These are phyloP conservation scores for Desmodesmus armatus DNA, from an alignment of 139 green algal genomes.

Conservation along the genomic window DNA sequence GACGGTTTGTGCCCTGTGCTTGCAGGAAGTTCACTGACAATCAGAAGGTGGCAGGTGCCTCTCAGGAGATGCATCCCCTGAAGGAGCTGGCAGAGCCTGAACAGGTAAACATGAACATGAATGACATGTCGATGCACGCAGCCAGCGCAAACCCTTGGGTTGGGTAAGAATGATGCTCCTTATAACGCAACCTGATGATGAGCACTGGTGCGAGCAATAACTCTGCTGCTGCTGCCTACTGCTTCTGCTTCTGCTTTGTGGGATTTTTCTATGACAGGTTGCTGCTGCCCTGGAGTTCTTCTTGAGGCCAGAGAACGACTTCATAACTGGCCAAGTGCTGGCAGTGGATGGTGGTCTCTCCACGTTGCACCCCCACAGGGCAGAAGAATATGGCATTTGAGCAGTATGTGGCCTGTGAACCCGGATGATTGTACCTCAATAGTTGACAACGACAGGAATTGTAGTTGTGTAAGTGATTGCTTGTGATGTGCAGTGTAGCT, in stretches of 20 bases:
- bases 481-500: too few relatives aligned
- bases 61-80: constrained; percentile 38
- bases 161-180: not conserved
- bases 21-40: constrained; percentile 36
- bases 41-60: constrained; percentile 2
- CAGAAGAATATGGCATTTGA: constrained; percentile 42
- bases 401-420: too few relatives aligned
- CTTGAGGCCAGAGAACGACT: constrained; percentile 66
- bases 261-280: constrained; percentile 54
- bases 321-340: constrained; percentile 46
- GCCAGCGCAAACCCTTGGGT: not conserved
- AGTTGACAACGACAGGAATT: too few relatives aligned
- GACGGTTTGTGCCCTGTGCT: too few relatives aligned
- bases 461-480: too few relatives aligned
- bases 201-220: not conserved
- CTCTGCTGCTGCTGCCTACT: not conserved
- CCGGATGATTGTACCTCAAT: too few relatives aligned
- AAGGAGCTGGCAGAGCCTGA: constrained; percentile 34
- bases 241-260: not conserved
- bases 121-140: not conserved
- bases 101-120: not conserved
- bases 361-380: constrained; percentile 40
- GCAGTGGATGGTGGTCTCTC: constrained; percentile 50
- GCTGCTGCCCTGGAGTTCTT: constrained; percentile 79
- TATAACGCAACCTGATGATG: not conserved